Conservation (phyloP, 371 early-diverging fungal species). For the Dichotomocladium elegans region DNA sequence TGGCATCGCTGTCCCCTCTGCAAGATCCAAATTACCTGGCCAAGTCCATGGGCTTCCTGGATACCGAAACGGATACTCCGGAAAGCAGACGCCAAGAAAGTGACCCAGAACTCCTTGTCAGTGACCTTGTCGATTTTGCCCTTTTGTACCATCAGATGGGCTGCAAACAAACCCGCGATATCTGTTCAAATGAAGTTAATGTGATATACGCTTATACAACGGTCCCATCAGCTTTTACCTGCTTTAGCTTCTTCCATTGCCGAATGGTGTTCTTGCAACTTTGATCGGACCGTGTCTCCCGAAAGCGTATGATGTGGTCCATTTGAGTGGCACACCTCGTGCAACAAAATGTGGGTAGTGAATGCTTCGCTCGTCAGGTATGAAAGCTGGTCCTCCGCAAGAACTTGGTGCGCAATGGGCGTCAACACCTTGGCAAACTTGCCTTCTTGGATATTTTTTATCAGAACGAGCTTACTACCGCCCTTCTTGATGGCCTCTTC, state of each 20-base stretch:
- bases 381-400: conserved; percentile 51
- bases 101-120: conserved; percentile 67
- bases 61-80: conserved; percentile 79
- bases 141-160: conserved; percentile 59
- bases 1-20: not conserved
- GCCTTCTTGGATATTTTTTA: conserved; percentile 80
- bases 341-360: conserved; percentile 74
- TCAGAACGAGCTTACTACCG: conserved; percentile 76
- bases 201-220: no score
- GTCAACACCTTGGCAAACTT: conserved; percentile 65
- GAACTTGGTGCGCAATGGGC: conserved; percentile 64
- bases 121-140: conserved; percentile 60
- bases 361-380: conserved; percentile 70
- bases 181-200: conserved; percentile 29
- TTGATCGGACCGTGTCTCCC: conserved; percentile 65
- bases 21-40: conserved; percentile 52
- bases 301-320: conserved; percentile 69
- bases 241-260: conserved; percentile 85
- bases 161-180: conserved; percentile 75
- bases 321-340: conserved; percentile 78
- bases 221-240: no score
- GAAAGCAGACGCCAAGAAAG: conserved; percentile 79
- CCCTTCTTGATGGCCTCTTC: conserved; percentile 72
- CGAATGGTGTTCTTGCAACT: conserved; percentile 69
- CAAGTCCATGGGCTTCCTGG: conserved; percentile 75